Evolutionary conservation across 2,329 filamentous ascomycete species (phyloP).

Genomic region (Pseudopyricularia cyperi): DNA sequence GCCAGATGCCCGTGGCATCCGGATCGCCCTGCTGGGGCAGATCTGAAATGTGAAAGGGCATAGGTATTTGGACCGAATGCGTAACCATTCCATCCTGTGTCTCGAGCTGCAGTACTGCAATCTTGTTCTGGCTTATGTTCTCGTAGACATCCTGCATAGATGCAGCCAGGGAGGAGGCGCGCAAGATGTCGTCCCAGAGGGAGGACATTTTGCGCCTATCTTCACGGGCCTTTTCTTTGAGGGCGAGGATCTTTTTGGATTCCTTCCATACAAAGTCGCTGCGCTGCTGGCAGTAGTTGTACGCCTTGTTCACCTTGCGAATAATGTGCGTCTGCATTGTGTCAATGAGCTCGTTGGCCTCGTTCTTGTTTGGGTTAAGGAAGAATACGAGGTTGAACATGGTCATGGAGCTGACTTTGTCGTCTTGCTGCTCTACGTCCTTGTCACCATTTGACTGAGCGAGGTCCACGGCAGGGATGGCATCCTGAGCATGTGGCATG

Average conservation of each 20-base stretch:
- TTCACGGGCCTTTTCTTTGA: constrained; percentile 75
- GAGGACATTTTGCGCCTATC: constrained; percentile 49
- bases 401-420: constrained; percentile 63
- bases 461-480: constrained; percentile 13
- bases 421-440: constrained; percentile 36
- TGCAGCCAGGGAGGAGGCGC: constrained; percentile 64
- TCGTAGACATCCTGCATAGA: constrained; percentile 75
- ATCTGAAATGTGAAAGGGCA: constrained; percentile 58
- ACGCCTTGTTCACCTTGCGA: constrained; percentile 82
- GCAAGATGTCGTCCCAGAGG: constrained; percentile 59
- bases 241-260: constrained; percentile 64
- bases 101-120: constrained; percentile 70
- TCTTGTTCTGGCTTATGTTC: constrained; percentile 70
- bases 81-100: constrained; percentile 44
- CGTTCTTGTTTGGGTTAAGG: constrained; percentile 63
- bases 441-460: constrained; percentile 12
- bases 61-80: constrained; percentile 51
- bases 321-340: constrained; percentile 75
- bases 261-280: constrained; percentile 88
- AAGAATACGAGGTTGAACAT: constrained; percentile 99
- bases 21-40: constrained; percentile 56
- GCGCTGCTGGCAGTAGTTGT: constrained; percentile 85
- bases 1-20: constrained; percentile 51
- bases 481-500: constrained; percentile 6
- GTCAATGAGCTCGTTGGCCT: constrained; percentile 63